Evolutionary conservation across 2,329 filamentous ascomycete genomes (phyloP), one percentile per base, ranked within the genome.

Genomic region (Colletotrichum musicola): DNA sequence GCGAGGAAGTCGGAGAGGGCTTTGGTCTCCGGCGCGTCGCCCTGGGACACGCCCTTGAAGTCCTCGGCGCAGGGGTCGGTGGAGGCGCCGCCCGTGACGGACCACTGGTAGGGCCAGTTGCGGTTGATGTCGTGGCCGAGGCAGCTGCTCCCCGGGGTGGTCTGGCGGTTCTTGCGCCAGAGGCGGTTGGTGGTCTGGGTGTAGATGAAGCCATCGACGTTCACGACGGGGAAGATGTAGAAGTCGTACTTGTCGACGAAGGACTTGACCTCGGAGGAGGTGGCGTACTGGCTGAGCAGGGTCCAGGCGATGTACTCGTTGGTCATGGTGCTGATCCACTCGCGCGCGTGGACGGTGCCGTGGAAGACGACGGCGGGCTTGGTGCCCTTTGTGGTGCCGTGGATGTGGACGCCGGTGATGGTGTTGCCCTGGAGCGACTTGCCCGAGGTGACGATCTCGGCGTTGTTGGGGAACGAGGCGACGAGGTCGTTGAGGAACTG

Each of bases 191-290:
- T 82, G 6, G 81, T 85, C 71, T 87, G 85, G 2, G 82, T 83
- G 77, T 84, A 87, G 55, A 85, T 78, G 73, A 88, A 88, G 60
- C 86, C 84, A 81, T 51, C 30, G 9, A 40, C 72, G 73, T 88
- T 88, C 44, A 85, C 83, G 40, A 87, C 75, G 3, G 84, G 83
- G 71, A 86, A 80, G 71, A 90, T 85, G 78, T 87, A 90, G 75
- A 88, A 86, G 79, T 90, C 88, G 75, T 86, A 88, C 58, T 81
- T 84, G 75, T 88, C 81, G 56, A 89, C 81, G 71, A 84, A 84
- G 3, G 75, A 74, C 54, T 77, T 78, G 47, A 81, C 73, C 14
- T 78, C 73, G 40, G 77, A 71, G 14, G 71, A 57, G 13, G 67
- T 38, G 42, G 63, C 44, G 46, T 84, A 84, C 62, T 79, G 77